Base-by-base conservation (phyloP, 169 alveolate species). In the Plasmodium ovale region DNA sequence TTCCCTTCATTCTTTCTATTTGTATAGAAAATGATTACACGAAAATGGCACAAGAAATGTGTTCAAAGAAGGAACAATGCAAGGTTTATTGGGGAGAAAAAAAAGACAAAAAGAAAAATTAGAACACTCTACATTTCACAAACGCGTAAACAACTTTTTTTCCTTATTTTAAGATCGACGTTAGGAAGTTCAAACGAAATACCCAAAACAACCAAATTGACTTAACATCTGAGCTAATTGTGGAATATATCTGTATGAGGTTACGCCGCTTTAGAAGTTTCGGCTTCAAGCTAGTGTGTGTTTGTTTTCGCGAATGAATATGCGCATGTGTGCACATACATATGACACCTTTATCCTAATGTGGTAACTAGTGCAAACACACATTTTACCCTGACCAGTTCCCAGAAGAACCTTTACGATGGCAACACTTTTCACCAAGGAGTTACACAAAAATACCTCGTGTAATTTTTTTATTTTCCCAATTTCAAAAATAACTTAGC, bases 161-260 rank as follows among this genome's bases (percentile, higher is more conserved):
- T 47, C 16, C 14, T 60, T 27, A 27, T 59, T 62, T 62, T 54
- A 60, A 82, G 90, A 82, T 82, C 39, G 84, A 82, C 14, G 84
- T 82, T 12, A 69, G 35, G 49, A 82, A 82, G 54, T 82, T 82
- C 33, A 82, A 82, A 51, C 64, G 90, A 35, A 82, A 82, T 19
- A 82, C 90, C 21, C 64, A 82, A 21, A 82, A 82, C 19, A 69
- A 69, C 31, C 53, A 47, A 39, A 31, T 82, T 42, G 90, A 82
- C 23, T 39, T 21, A 39, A 35, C 82, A 29, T 42, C 85, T 21
- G 84, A 82, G 67, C 37, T 82, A 21, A 9, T 29, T 16, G 39
- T 82, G 67, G 90, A 82, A 53, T 82, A 82, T 31, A 82, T 82
- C 33, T 82, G 90, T 71, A 51, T 82, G 85, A 82, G 90, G 90